These are phyloP conservation scores for Calonectria montana DNA, from an alignment of 2,329 filamentous ascomycete species.

Conservation along the genomic window DNA sequence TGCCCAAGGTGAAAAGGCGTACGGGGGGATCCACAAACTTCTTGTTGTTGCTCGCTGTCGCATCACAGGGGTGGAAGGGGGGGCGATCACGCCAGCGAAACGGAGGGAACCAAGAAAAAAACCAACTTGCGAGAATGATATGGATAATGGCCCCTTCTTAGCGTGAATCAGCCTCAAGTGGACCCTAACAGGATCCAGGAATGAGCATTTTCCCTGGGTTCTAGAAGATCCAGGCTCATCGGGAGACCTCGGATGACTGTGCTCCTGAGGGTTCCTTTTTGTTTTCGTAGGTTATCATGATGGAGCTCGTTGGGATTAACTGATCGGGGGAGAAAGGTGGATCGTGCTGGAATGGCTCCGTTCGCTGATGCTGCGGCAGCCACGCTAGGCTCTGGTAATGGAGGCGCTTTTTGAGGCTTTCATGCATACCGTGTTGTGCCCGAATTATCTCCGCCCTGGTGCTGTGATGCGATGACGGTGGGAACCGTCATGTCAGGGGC, in stretches of 20 bases:
- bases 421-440: conserved; percentile 34
- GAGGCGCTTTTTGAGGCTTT: conserved; percentile 4
- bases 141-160: background rate
- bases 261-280: conserved; percentile 5
- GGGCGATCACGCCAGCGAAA: background rate
- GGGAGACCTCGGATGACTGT: conserved; percentile 36
- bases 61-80: background rate
- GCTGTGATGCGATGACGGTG: background rate
- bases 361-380: too few relatives aligned
- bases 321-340: conserved; percentile 26
- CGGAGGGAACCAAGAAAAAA: background rate
- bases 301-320: conserved; percentile 15
- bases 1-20: conserved; percentile 5
- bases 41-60: background rate
- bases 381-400: background rate
- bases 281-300: conserved; percentile 13
- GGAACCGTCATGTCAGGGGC: background rate
- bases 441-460: conserved; percentile 35
- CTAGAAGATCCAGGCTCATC: conserved; percentile 18
- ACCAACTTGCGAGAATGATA: background rate
- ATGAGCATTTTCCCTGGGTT: background rate
- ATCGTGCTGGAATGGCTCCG: too few relatives aligned
- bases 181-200: background rate
- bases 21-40: background rate
- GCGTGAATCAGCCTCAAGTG: background rate